Evolutionary conservation across 2,329 filamentous ascomycete species (phyloP).

Genomic region (Annulohypoxylon truncatum): DNA sequence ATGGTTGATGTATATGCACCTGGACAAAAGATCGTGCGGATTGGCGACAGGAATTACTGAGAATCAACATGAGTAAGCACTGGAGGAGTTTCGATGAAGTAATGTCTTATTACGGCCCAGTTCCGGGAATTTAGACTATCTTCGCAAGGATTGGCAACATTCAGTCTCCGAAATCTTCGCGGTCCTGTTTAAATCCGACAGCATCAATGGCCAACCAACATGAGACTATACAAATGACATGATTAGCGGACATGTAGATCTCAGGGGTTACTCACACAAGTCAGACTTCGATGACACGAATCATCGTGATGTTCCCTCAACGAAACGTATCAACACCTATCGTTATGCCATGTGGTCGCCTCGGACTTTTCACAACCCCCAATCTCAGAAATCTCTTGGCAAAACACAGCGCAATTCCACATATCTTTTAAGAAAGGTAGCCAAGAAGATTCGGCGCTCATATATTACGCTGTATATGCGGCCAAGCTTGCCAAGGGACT

Average conservation of each 20-base stretch:
- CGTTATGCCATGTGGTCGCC: not conserved
- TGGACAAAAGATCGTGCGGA: conserved; percentile 38
- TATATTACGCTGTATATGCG: conserved; percentile 33
- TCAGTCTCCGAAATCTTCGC: not conserved
- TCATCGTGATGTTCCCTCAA: not conserved
- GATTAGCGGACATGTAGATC: conserved; percentile 1
- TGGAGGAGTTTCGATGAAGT: not conserved
- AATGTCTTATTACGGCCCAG: not conserved
- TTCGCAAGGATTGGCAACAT: not conserved
- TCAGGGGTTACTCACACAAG: not conserved
- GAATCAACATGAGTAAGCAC: not conserved
- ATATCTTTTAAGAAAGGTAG: conserved; percentile 11
- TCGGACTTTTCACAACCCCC: conserved; percentile 31
- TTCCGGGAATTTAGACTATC: not conserved
- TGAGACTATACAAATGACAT: not conserved
- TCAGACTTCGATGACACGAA: not conserved
- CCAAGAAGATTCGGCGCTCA: conserved; percentile 27
- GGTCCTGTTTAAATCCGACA: not conserved
- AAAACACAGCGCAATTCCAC: conserved; percentile 10
- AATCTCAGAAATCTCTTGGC: conserved; percentile 15
- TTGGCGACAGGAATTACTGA: conserved; percentile 40
- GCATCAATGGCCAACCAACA: not conserved
- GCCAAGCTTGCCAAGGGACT: conserved; percentile 35
- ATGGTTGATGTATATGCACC: conserved; percentile 34
- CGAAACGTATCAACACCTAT: not conserved